A percentile compares a stretch with the other conserved stretches of the same genome.
Evolutionary conservation across 805 yeast genomes (phyloP).

Genomic region (Kregervanrija delftensis): DNA sequence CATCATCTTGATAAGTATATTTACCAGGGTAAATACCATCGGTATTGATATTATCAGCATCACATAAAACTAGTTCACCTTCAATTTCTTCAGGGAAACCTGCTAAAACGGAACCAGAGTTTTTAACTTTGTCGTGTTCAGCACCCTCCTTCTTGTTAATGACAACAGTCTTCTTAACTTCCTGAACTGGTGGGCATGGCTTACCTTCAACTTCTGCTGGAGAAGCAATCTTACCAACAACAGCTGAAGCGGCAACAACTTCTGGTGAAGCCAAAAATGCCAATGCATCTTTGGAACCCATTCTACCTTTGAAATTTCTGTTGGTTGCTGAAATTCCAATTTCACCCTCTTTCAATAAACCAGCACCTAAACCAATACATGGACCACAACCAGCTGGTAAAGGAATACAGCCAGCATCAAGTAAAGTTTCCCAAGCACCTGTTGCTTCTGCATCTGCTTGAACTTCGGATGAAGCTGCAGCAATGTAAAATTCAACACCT

Average conservation of each 20-base stretch:
- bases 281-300: constrained; percentile 95
- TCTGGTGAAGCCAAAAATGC: constrained; percentile 97
- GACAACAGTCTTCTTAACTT: constrained; percentile 38
- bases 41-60: constrained; percentile 94
- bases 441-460: constrained; percentile 84
- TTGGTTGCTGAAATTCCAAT: constrained; percentile 98
- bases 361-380: constrained; percentile 95
- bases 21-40: constrained; percentile 99
- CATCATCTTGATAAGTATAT: constrained; percentile 97
- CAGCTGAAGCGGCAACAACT: constrained; percentile 97
- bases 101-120: constrained; percentile 66
- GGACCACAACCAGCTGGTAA: constrained; percentile 99
- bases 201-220: constrained; percentile 78
- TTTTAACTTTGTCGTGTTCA: constrained; percentile 14
- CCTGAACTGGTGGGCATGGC: constrained; percentile 39
- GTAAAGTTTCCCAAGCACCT: constrained; percentile 88
- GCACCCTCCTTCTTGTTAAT: constrained; percentile 25
- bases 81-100: constrained; percentile 87
- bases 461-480: constrained; percentile 93
- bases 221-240: constrained; percentile 88
- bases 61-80: constrained; percentile 93
- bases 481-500: constrained; percentile 92
- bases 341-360: constrained; percentile 89
- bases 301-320: constrained; percentile 97
- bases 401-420: constrained; percentile 91